Percentiles rank a stretch among this genome's conserved stretches.
Conservation (phyloP, 2,329 filamentous ascomycete genomes). For the Cladosporium cucumerinum region DNA sequence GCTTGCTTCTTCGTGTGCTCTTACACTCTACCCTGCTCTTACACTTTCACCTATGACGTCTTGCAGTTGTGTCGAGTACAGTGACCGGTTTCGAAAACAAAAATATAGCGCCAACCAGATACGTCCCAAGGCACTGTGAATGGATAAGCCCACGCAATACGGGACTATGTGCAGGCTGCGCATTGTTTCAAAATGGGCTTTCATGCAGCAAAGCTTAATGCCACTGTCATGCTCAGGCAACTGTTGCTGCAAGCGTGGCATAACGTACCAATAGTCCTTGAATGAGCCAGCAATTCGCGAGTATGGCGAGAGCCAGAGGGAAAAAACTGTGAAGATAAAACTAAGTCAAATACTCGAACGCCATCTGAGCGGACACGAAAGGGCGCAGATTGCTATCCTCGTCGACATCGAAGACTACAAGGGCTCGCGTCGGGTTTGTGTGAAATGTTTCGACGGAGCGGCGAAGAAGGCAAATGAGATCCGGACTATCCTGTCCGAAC, state of each 20-base stretch:
- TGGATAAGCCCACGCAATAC: neutral
- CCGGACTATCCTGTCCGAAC: neutral
- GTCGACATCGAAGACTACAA: neutral
- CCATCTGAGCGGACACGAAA: neutral
- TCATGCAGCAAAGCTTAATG: neutral
- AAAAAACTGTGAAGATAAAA: neutral
- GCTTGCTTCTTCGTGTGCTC: no score
- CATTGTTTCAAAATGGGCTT: neutral
- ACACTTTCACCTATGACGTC: no score
- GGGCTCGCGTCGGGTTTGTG: neutral
- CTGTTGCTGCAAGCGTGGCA: neutral
- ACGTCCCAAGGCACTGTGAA: neutral
- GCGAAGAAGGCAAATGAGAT: neutral
- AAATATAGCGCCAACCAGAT: neutral
- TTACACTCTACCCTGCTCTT: no score
- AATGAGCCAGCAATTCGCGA: neutral
- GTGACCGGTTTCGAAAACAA: neutral
- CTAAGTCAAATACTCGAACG: neutral
- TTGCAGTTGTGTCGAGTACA: neutral
- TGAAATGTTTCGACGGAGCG: neutral
- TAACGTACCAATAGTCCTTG: neutral
- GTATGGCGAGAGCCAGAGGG: neutral
- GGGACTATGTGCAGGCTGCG: neutral
- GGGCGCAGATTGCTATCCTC: neutral
- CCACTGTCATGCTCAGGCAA: neutral